phyloP scores from a whole-genome alignment of 495 filamentous ascomycete genomes.

The Talaromyces stipitatus region DNA sequence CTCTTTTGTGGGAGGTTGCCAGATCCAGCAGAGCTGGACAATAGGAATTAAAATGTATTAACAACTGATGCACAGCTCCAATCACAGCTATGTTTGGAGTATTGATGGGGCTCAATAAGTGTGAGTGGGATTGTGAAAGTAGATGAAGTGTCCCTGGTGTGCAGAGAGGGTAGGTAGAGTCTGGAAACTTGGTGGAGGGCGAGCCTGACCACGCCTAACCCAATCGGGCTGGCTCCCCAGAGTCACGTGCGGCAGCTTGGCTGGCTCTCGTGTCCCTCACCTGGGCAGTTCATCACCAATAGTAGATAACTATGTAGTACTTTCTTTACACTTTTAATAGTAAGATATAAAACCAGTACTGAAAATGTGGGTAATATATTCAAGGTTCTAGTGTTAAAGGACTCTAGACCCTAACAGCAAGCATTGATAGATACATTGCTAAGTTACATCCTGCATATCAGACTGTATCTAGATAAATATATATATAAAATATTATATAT shows the following conservation, averaged over 20 bases:
- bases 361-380: too few species aligned
- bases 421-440: too few species aligned
- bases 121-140: slow-evolving; percentile 15
- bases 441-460: too few species aligned
- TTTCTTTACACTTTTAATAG: too few species aligned
- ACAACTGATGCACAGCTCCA: not conserved
- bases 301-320: too few species aligned
- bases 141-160: slow-evolving; percentile 9
- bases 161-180: not conserved
- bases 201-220: slow-evolving; percentile 1
- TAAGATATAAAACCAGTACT: too few species aligned
- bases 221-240: not conserved
- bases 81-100: slow-evolving; percentile 9
- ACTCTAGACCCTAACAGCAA: too few species aligned
- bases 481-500: too few species aligned
- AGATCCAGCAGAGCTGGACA: slow-evolving; percentile 14
- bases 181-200: not conserved
- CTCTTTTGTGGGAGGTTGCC: slow-evolving; percentile 14
- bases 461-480: too few species aligned
- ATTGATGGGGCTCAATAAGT: slow-evolving; percentile 7
- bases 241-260: not conserved
- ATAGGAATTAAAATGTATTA: slow-evolving; percentile 2
- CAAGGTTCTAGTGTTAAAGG: too few species aligned
- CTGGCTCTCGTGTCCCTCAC: not conserved
- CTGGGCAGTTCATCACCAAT: not conserved